phyloP scores from a whole-genome alignment of 2,329 filamentous ascomycete genomes.

The Phyllachora maydis region DNA sequence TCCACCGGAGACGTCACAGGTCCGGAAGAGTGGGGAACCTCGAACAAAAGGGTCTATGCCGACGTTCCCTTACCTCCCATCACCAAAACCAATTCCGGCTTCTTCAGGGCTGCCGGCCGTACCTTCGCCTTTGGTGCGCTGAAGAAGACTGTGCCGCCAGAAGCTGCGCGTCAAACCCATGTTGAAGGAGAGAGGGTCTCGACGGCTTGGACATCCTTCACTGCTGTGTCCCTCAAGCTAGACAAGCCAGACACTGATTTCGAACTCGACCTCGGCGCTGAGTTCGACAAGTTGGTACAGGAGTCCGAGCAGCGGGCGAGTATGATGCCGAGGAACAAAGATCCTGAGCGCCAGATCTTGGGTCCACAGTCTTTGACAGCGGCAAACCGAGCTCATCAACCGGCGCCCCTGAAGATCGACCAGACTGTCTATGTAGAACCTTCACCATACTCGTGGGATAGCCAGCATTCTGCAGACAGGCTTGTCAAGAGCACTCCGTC shows the following conservation, averaged over 20 bases:
- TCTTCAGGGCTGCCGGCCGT: conserved; percentile 32
- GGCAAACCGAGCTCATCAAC: conserved; percentile 21
- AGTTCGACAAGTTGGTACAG: conserved; percentile 34
- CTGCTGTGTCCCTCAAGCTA: conserved; percentile 29
- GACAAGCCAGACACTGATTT: conserved; percentile 24
- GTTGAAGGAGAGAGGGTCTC: too few species aligned
- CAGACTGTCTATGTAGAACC: conserved; percentile 21
- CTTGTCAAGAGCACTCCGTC: conserved; percentile 18
- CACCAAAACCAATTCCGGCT: conserved; percentile 28
- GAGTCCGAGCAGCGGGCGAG: conserved; percentile 34
- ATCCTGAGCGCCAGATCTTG: conserved; percentile 12
- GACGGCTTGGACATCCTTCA: too few species aligned
- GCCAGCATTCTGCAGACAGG: conserved; percentile 27
- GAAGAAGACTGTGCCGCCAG: conserved; percentile 23
- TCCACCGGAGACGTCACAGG: conserved; percentile 23
- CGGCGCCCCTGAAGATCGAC: conserved; percentile 26
- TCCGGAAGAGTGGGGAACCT: conserved; percentile 17
- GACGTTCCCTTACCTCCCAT: conserved; percentile 18
- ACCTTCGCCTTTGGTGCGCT: conserved; percentile 38
- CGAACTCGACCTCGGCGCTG: conserved; percentile 31
- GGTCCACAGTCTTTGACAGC: conserved; percentile 22
- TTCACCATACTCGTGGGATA: conserved; percentile 27
- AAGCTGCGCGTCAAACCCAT: too few species aligned
- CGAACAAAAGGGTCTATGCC: conserved; percentile 15
- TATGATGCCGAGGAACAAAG: conserved; percentile 21